Evolutionary conservation across 176 grass and related monocot species (phyloP).

Genomic region (Rhynchospora tenuis): DNA sequence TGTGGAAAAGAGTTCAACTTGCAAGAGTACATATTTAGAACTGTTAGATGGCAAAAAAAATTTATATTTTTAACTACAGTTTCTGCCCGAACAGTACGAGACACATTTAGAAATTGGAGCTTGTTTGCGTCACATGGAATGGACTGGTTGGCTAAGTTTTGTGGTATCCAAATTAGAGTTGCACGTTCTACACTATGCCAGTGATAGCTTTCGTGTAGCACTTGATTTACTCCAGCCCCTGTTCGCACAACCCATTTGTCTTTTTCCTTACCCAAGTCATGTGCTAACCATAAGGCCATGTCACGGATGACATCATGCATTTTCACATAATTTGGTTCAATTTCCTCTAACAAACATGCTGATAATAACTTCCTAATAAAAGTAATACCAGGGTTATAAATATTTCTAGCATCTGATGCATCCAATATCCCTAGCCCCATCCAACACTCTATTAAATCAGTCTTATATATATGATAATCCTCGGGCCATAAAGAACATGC

Average conservation of each 20-base stretch:
- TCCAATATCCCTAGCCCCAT: conserved; percentile 19
- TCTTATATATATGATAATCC: neutral
- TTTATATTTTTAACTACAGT: too few relatives aligned
- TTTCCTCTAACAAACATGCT: neutral
- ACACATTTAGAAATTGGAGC: too few relatives aligned
- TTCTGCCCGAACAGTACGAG: too few relatives aligned
- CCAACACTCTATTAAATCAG: conserved; percentile 20
- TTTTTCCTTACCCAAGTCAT: neutral
- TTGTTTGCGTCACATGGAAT: too few relatives aligned
- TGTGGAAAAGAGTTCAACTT: too few relatives aligned
- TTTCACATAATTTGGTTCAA: neutral
- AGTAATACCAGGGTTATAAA: neutral
- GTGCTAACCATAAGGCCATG: conserved; percentile 22
- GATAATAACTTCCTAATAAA: neutral
- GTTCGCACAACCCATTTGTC: neutral
- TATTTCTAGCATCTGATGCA: neutral
- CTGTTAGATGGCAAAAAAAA: too few relatives aligned
- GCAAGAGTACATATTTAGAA: too few relatives aligned
- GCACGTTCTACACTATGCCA: neutral
- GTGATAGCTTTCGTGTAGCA: neutral
- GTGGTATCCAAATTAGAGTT: too few relatives aligned
- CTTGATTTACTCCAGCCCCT: too few relatives aligned
- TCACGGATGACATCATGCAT: conserved; percentile 24
- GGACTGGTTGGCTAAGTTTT: too few relatives aligned
- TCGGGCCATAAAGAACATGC: conserved; percentile 11